A percentile compares a stretch with the other conserved stretches of the same genome.
phyloP scores from a whole-genome alignment of 1,284 basidiomycete species.

The Coriolopsis trogii region DNA sequence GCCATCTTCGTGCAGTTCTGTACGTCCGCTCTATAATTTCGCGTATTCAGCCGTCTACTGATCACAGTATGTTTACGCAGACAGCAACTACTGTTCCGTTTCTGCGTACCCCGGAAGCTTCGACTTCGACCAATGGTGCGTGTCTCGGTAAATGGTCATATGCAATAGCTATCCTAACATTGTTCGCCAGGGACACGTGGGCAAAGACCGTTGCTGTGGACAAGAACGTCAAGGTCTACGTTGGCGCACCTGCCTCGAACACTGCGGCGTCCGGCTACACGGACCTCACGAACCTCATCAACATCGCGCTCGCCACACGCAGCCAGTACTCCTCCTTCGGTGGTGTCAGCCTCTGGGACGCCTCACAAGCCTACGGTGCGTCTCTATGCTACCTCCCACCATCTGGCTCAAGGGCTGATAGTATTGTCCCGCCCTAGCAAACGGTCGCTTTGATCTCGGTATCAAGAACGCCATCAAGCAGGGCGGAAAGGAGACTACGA shows the following conservation, averaged over 20 bases:
- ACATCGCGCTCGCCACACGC: conserved; percentile 45
- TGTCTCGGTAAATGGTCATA: background rate
- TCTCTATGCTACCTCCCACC: conserved; percentile 25
- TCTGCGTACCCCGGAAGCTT: conserved; percentile 46
- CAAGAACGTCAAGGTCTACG: conserved; percentile 60
- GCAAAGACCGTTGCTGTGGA: conserved; percentile 61
- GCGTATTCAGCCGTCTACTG: conserved; percentile 55
- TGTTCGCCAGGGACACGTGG: conserved; percentile 57
- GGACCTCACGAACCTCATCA: conserved; percentile 44
- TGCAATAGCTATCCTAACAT: background rate
- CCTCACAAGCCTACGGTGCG: conserved; percentile 59
- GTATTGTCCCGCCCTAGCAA: conserved; percentile 39
- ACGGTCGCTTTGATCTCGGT: conserved; percentile 51
- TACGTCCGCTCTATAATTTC: conserved; percentile 47
- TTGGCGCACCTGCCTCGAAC: conserved; percentile 59
- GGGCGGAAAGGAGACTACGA: conserved; percentile 33
- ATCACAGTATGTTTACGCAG: conserved; percentile 41
- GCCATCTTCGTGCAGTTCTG: conserved; percentile 67
- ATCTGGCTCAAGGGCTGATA: conserved; percentile 22
- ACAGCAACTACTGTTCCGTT: conserved; percentile 65
- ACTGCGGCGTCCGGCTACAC: conserved; percentile 57
- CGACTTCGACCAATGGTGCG: conserved; percentile 56
- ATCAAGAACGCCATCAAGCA: conserved; percentile 53
- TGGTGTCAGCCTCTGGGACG: conserved; percentile 72
- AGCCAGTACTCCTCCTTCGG: conserved; percentile 62